phyloP scores from a whole-genome alignment of 2,329 filamentous ascomycete genomes.

The Pestalotiopsis sp. region DNA sequence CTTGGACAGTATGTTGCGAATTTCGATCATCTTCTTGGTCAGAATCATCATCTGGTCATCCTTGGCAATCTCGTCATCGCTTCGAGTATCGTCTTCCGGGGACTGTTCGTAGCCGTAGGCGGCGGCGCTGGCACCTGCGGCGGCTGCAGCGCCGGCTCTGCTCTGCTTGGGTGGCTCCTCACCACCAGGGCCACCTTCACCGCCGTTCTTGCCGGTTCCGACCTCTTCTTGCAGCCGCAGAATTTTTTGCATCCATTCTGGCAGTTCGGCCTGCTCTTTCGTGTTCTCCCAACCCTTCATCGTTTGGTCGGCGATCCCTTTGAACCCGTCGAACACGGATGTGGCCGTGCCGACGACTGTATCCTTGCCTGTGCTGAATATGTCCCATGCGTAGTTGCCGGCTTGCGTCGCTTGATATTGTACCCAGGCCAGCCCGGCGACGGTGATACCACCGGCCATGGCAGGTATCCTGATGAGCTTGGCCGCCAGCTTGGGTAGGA shows the following conservation, averaged over 20 bases:
- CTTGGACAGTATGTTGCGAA: slow-evolving; percentile 85
- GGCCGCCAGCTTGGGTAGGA: slow-evolving; percentile 84
- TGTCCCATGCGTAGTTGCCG: slow-evolving; percentile 61
- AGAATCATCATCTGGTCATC: slow-evolving; percentile 99
- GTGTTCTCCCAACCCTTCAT: slow-evolving; percentile 81
- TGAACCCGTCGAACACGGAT: slow-evolving; percentile 71
- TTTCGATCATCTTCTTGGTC: slow-evolving; percentile 99
- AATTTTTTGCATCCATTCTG: slow-evolving; percentile 80
- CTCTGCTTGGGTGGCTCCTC: slow-evolving; percentile 60
- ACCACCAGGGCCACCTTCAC: slow-evolving; percentile 51
- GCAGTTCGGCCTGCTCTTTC: slow-evolving; percentile 72
- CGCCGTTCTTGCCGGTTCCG: slow-evolving; percentile 48
- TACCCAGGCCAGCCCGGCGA: slow-evolving; percentile 87
- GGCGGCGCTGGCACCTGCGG: slow-evolving; percentile 72
- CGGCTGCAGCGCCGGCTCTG: slow-evolving; percentile 62
- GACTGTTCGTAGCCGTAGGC: slow-evolving; percentile 79
- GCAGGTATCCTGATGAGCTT: slow-evolving; percentile 89
- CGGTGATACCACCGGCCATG: slow-evolving; percentile 85
- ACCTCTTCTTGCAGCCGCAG: slow-evolving; percentile 65
- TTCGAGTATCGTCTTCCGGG: slow-evolving; percentile 64
- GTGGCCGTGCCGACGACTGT: slow-evolving; percentile 71
- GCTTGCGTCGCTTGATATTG: slow-evolving; percentile 89
- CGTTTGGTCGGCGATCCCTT: slow-evolving; percentile 78
- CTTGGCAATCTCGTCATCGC: slow-evolving; percentile 68
- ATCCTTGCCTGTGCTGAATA: slow-evolving; percentile 75